Evolutionary conservation across 352 stramenopile genomes (phyloP).

Genomic region (Pythium brassicae): DNA sequence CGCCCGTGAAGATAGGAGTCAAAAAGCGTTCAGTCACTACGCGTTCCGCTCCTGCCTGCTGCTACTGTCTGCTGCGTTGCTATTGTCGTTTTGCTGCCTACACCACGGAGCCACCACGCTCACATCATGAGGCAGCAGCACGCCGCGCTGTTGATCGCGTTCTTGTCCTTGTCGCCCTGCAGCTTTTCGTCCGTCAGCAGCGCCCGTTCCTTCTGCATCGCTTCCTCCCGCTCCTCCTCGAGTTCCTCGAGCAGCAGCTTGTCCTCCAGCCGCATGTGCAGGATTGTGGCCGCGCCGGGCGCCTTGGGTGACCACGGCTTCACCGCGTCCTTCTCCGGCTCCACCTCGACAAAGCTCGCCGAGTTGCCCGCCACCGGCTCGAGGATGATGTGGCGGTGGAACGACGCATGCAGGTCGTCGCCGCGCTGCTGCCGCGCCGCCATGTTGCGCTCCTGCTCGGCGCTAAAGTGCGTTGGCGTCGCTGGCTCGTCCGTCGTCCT

Average conservation of each 20-base stretch:
- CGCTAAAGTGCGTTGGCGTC: constrained; percentile 2
- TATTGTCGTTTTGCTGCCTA: too few relatives aligned
- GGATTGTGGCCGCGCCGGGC: constrained; percentile 53
- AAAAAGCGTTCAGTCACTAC: too few relatives aligned
- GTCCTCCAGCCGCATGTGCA: constrained; percentile 61
- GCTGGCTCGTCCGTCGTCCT: not conserved
- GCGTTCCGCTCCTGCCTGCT: too few relatives aligned
- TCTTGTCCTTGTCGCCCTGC: constrained; percentile 6
- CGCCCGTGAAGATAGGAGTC: too few relatives aligned
- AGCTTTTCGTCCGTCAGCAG: constrained; percentile 20
- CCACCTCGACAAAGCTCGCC: constrained; percentile 63
- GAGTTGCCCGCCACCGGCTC: constrained; percentile 49
- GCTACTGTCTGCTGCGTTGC: too few relatives aligned
- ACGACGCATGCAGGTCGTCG: constrained; percentile 29
- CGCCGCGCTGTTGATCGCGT: constrained; percentile 22
- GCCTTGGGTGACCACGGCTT: constrained; percentile 70
- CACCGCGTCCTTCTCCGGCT: constrained; percentile 20
- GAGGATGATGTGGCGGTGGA: constrained; percentile 62
- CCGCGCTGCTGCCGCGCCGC: constrained; percentile 17
- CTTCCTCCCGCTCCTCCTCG: constrained; percentile 49
- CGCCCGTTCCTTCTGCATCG: constrained; percentile 48
- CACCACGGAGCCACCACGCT: too few relatives aligned
- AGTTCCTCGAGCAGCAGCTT: constrained; percentile 56
- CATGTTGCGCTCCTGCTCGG: constrained; percentile 12
- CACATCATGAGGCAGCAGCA: constrained; percentile 73